Conservation (phyloP, 2,329 filamentous ascomycete genomes). For the Cladosporium austrohemisphaericum region DNA sequence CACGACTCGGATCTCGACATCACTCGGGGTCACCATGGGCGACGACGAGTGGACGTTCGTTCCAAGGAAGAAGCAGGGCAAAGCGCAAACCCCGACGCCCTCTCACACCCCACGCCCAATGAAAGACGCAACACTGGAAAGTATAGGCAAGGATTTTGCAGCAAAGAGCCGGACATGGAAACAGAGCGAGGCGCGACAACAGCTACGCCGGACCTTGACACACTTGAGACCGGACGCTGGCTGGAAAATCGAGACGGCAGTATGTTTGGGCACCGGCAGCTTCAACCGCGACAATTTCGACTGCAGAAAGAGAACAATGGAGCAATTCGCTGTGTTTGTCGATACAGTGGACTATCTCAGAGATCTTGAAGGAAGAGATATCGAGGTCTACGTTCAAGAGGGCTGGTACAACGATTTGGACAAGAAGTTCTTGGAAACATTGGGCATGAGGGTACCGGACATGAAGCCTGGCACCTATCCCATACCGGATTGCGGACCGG, state of each 20-base stretch:
- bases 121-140: conserved; percentile 20
- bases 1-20: too few relatives aligned
- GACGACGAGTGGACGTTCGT: conserved; percentile 12
- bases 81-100: neutral
- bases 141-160: conserved; percentile 21
- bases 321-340: conserved; percentile 32
- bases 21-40: too few relatives aligned
- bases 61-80: conserved; percentile 4
- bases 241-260: conserved; percentile 26
- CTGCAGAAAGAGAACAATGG: conserved; percentile 29
- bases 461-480: neutral
- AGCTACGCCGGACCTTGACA: conserved; percentile 20
- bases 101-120: neutral
- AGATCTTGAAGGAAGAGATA: neutral
- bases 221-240: conserved; percentile 21
- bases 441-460: conserved; percentile 21
- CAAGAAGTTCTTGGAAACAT: conserved; percentile 22
- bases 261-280: conserved; percentile 31
- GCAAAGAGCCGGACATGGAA: conserved; percentile 23
- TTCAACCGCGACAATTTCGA: conserved; percentile 30
- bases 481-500: conserved; percentile 18
- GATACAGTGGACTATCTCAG: conserved; percentile 24
- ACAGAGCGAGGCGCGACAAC: conserved; percentile 21
- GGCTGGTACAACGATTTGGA: conserved; percentile 30
- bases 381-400: conserved; percentile 28